Base-by-base conservation (phyloP, 176 grass and related monocot genomes). In the Oropetium thomaeum region DNA sequence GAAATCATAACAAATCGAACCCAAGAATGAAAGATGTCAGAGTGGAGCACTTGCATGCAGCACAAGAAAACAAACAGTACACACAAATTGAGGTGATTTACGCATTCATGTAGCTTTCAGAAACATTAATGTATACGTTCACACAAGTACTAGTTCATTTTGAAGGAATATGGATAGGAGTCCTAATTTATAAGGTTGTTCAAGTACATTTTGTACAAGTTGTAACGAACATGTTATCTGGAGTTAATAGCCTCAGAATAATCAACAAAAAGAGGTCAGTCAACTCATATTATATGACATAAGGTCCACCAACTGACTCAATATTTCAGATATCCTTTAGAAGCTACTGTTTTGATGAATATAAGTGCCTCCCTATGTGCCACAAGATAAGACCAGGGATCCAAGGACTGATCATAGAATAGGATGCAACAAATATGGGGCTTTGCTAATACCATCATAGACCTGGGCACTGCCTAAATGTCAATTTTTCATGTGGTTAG, bases 371-470 rank as follows among this genome's bases (percentile, higher is more conserved):
- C 29, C 42, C 7, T 35, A 45, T 62, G 41, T 67, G 67, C 62
- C 44, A 69, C 39, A 84, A 62, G 47, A 72, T 38, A 39, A 68
- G 13, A 69, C 12, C 41, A 75, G 55, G 34, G 53, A 87, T 28
- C 14, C 35, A 16, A 55, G 45, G 44, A 40, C 26, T 2, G 26
- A 83, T 73, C 39, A 82, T 28, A 37, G 2, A 60, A 75, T 58
- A 34, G 39, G 25, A 34, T 48, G 78, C 28, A 38, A 74, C 62
- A 73, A 12, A 23, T 19, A 69, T 26, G 23, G 22, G 22, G 38
- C 53, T 68, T 55, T 79, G 13, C 9, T 69, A 79, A 57, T 11
- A 83, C 73, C 55, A 88, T 75, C 17, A n/a, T n/a, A n/a, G n/a
- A n/a, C n/a, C n/a, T n/a, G n/a, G n/a, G n/a, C n/a, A n/a, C n/a